Evolutionary conservation across 2,329 filamentous ascomycete species (phyloP).

Genomic region (Botrytis cinerea): DNA sequence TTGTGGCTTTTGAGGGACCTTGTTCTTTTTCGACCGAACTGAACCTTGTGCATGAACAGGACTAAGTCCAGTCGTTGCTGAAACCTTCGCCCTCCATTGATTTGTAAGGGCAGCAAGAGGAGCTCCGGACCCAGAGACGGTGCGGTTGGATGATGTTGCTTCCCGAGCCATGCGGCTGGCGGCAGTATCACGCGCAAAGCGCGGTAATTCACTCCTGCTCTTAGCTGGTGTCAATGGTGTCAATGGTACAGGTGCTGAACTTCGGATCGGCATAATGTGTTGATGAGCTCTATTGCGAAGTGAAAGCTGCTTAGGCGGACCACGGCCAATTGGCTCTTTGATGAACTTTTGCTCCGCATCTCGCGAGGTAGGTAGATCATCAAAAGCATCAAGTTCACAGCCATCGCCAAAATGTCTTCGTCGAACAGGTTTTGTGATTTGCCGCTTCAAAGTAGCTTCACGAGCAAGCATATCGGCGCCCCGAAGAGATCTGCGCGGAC

Average conservation of each 20-base stretch:
- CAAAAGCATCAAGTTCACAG: constrained; percentile 87
- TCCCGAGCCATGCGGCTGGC: constrained; percentile 67
- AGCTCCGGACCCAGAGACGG: constrained; percentile 50
- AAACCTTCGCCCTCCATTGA: constrained; percentile 43
- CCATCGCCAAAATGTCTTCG: constrained; percentile 84
- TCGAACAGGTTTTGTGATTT: constrained; percentile 71
- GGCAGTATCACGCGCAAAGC: constrained; percentile 65
- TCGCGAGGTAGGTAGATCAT: constrained; percentile 88
- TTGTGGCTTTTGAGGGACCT: constrained; percentile 71
- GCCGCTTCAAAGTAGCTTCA: constrained; percentile 61
- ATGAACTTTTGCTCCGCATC: constrained; percentile 79
- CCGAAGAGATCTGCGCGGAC: constrained; percentile 51
- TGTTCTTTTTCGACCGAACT: constrained; percentile 57
- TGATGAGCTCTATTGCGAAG: constrained; percentile 59
- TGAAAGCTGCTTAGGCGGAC: constrained; percentile 62
- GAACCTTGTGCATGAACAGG: constrained; percentile 50
- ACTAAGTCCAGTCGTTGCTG: constrained; percentile 45
- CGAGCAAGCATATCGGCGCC: constrained; percentile 46
- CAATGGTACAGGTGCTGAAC: constrained; percentile 54
- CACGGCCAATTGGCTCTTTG: constrained; percentile 72
- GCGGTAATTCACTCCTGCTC: constrained; percentile 54
- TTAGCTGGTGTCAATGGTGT: constrained; percentile 52
- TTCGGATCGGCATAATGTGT: constrained; percentile 56
- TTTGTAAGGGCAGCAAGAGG: constrained; percentile 52
- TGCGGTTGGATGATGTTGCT: constrained; percentile 60